Evolutionary conservation across 108 stramenopile genomes (phyloP).

Genomic region (Nitzschia sp.): DNA sequence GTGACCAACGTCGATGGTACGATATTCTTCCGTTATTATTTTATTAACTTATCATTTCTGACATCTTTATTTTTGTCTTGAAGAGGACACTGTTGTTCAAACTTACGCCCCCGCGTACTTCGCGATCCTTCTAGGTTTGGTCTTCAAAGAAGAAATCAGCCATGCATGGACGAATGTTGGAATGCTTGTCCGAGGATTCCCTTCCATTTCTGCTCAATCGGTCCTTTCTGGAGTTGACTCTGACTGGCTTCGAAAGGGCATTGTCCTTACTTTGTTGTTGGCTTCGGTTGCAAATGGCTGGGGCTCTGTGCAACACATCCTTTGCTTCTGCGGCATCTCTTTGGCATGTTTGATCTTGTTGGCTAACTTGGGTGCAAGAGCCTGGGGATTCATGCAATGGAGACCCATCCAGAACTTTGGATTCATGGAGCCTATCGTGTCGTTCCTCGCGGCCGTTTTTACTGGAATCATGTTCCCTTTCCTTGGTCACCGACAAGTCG

Average conservation of each 20-base stretch:
- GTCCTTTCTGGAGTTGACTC: slow-evolving; percentile 37
- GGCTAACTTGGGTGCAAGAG: slow-evolving; percentile 70
- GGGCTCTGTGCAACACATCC: slow-evolving; percentile 29
- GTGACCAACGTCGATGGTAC: background rate
- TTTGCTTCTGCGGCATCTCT: slow-evolving; percentile 51
- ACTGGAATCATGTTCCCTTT: slow-evolving; percentile 63
- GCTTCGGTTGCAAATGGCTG: slow-evolving; percentile 37
- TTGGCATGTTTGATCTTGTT: slow-evolving; percentile 47
- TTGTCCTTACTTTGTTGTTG: slow-evolving; percentile 40
- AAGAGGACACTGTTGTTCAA: background rate
- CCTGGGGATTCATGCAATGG: slow-evolving; percentile 69
- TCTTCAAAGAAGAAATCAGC: slow-evolving; percentile 64
- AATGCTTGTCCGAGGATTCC: slow-evolving; percentile 57
- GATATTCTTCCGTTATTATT: too few relatives aligned
- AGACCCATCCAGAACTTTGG: slow-evolving; percentile 44
- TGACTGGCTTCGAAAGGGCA: slow-evolving; percentile 61
- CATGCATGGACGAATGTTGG: slow-evolving; percentile 54
- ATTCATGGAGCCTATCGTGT: slow-evolving; percentile 35
- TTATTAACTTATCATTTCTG: too few relatives aligned
- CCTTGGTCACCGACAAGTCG: slow-evolving; percentile 53
- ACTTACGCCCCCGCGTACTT: slow-evolving; percentile 48
- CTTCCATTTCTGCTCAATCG: slow-evolving; percentile 55
- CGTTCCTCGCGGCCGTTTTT: slow-evolving; percentile 45
- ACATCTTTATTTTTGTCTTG: background rate
- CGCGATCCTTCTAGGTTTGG: slow-evolving; percentile 49